phyloP scores from a whole-genome alignment of 371 early-diverging fungal species.

The Mortierella sp. region DNA sequence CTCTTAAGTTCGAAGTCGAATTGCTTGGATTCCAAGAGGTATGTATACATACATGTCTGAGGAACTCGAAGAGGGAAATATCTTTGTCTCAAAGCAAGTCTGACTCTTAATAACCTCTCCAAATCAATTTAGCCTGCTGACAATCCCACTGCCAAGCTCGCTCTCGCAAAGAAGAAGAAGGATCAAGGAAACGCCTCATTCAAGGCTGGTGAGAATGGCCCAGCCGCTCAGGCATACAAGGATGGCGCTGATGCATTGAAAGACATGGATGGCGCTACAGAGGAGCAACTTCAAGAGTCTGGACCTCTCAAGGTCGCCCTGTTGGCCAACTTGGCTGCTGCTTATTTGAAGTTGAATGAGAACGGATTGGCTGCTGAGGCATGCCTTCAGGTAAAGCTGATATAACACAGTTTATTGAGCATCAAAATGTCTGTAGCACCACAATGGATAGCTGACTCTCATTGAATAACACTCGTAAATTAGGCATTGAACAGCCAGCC shows the following conservation, averaged over 20 bases:
- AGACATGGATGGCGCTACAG: conserved; percentile 30
- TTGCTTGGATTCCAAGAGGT: conserved; percentile 66
- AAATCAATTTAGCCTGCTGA: conserved; percentile 40
- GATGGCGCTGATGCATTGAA: conserved; percentile 41
- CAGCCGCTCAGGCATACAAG: conserved; percentile 49
- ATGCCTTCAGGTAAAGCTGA: conserved; percentile 20
- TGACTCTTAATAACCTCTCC: background rate
- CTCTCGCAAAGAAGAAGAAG: conserved; percentile 66
- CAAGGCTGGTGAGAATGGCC: conserved; percentile 54
- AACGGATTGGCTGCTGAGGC: conserved; percentile 46
- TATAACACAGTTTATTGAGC: background rate
- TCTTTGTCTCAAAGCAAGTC: background rate
- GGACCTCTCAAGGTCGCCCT: conserved; percentile 28
- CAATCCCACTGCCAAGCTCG: conserved; percentile 48
- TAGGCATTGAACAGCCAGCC: conserved; percentile 67
- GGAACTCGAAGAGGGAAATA: background rate
- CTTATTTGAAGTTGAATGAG: conserved; percentile 50
- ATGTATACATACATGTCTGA: conserved; percentile 13
- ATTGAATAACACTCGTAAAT: background rate
- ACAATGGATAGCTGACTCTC: background rate
- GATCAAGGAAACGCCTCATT: conserved; percentile 66
- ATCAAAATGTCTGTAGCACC: background rate
- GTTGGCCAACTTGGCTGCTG: conserved; percentile 51
- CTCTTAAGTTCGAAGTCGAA: conserved; percentile 69
- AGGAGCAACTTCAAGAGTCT: conserved; percentile 42